Base-by-base conservation (phyloP, 805 yeast genomes). In the Scheffersomyces coipomensis region DNA sequence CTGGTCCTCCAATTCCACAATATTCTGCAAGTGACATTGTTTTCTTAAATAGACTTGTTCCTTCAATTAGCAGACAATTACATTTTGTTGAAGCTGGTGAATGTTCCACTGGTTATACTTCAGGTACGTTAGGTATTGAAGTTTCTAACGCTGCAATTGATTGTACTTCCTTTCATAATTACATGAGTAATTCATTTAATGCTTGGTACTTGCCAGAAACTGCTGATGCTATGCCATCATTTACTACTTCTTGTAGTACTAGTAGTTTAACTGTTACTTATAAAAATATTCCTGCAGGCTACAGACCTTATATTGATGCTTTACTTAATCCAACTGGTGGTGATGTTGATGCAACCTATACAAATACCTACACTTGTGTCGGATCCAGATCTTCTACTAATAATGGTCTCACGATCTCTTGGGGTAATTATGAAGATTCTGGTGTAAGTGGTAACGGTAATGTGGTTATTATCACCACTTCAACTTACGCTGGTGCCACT, bases 271-370 rank as follows among this genome's bases (percentile, higher is more conserved):
- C 34, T 3, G 43, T 48, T 15, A 37, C 18, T 12, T 60, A 51
- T 40, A 19, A 24, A 4, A 54, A 51, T 36, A 29, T 61, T 19
- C 64, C 65, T 6, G 60, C 62, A 2, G 66, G 66, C 2, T 55
- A 46, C 40, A 42, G 60, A 13, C 57, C 59, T 6, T 57, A 47
- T 37, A 44, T 57, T 25, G 53, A 50, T 33, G 44, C 35, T 21
- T 31, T 40, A 5, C 29, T 26, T 10, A n/a, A 33, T 18, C n/a
- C 32, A 5, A 36, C 30, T 15, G 38, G 38, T 8, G 29, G 11
- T 4, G 16, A 15, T 18, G 30, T 26, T 15, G 4, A 10, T n/a
- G 26, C 29, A 1, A 15, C 17, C 11, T 45, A 43, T 34, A 43
- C 41, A 8, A 46, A 52, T 40, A 37, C 24, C 11, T 49, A 37